phyloP scores from a whole-genome alignment of 1,139 yeast species.

The Blastobotrys niveus region DNA sequence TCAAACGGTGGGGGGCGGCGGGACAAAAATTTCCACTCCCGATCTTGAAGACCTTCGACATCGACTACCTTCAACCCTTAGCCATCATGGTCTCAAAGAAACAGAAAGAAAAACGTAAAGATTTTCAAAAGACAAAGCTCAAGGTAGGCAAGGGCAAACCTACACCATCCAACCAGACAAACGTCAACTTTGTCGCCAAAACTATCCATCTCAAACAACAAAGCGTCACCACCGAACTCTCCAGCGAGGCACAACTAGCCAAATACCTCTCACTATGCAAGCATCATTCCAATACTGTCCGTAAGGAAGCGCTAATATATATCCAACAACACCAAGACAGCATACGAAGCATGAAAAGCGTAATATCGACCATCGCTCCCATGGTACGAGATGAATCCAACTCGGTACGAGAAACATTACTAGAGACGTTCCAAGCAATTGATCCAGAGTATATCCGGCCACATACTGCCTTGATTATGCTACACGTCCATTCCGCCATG shows the following conservation, averaged over 20 bases:
- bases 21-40: too few species aligned
- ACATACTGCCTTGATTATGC: conserved; percentile 59
- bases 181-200: conserved; percentile 78
- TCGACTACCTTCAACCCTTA: background rate
- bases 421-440: conserved; percentile 44
- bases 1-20: too few species aligned
- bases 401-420: conserved; percentile 58
- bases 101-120: conserved; percentile 64
- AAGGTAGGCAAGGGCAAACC: conserved; percentile 81
- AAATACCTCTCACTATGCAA: conserved; percentile 53
- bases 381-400: conserved; percentile 53
- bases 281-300: conserved; percentile 69
- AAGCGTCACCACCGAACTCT: conserved; percentile 21
- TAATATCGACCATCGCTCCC: conserved; percentile 54
- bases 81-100: conserved; percentile 37
- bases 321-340: conserved; percentile 22
- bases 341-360: conserved; percentile 44
- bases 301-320: conserved; percentile 61
- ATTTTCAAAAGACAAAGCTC: conserved; percentile 73
- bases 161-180: conserved; percentile 70
- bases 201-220: conserved; percentile 33
- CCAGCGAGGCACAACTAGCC: conserved; percentile 31
- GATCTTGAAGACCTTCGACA: too few species aligned
- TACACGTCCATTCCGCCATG: conserved; percentile 90
- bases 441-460: conserved; percentile 49